Conservation (phyloP, 805 yeast species). For the Candida sithepensis region DNA sequence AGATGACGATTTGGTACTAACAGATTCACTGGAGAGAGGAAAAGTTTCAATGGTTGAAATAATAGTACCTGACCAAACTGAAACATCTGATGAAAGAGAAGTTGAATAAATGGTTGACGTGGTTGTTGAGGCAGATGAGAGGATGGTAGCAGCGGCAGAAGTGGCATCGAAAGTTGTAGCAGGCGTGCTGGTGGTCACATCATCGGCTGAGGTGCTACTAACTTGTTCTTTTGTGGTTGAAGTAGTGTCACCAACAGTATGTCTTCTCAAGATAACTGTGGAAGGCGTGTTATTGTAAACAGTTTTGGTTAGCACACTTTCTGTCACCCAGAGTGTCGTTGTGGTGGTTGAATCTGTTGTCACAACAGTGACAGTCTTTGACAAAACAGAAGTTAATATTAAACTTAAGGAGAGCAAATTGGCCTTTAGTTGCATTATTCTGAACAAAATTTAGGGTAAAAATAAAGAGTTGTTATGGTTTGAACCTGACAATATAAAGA, state of each 20-base stretch:
- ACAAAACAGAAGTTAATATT: not conserved
- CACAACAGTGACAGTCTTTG: slow-evolving; percentile 12
- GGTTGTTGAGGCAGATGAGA: slow-evolving; percentile 9
- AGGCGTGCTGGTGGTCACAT: not conserved
- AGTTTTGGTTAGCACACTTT: slow-evolving; percentile 10
- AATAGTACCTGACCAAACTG: slow-evolving; percentile 9
- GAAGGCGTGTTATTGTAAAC: slow-evolving; percentile 7
- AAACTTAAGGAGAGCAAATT: not conserved
- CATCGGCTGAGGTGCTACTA: not conserved
- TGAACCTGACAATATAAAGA: too few relatives aligned
- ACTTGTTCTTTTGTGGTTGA: not conserved
- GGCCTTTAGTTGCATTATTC: not conserved
- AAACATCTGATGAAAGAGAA: not conserved
- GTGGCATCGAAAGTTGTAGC: not conserved
- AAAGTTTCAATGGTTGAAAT: slow-evolving; percentile 2
- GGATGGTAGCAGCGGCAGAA: slow-evolving; percentile 2
- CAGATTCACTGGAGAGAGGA: not conserved
- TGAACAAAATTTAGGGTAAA: too few relatives aligned
- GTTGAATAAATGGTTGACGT: slow-evolving; percentile 7
- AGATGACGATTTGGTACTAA: slow-evolving; percentile 17
- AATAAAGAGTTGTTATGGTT: too few relatives aligned
- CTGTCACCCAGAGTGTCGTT: slow-evolving; percentile 14
- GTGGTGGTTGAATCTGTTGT: slow-evolving; percentile 31
- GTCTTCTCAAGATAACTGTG: slow-evolving; percentile 11
- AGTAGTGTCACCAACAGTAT: slow-evolving; percentile 4